Evolutionary conservation across 257 asterid species (phyloP), one percentile per base, ranked within the genome.

Genomic region (Ehretia macrophylla): DNA sequence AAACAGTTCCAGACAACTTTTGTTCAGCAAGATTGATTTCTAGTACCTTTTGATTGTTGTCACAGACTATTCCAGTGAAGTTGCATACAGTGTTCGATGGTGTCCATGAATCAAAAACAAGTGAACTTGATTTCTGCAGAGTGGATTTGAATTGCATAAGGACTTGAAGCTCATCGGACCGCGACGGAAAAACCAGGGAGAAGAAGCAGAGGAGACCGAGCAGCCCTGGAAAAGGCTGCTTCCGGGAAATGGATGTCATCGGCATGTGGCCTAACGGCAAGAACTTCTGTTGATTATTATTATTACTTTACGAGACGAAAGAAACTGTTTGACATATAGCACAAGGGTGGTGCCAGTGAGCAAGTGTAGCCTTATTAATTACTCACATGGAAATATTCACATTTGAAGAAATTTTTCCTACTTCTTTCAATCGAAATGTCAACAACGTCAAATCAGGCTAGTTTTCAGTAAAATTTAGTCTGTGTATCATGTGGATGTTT

Each of bases 11-110:
- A 0, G 78, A 40, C 45, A 78, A 10, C 5, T 62, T 62, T 22
- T 71, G 58, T 0, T 32, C 32, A 10, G 79, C 46, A 39, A 78
- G 84, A 63, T 71, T 71, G 72, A 78, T 68, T 72, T 78, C 84
- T 38, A 16, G 62, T 48, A 75, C 84, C 51, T 54, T 63, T 18
- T 56, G 58, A 39, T 50, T 68, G 0, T 69, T 59, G 46, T 74
- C 62, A 60, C 83, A 77, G 20, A 37, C 45, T 51, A 77, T 44
- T 8, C 83, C 83, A 1, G 68, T 70, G 65, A 73, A 77, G 44
- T 67, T 70, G 68, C 83, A 74, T 18, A 68, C 57, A 12, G 17
- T 18, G 14, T 42, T 44, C 0, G 54, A 61, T 51, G 23, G 17
- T 3, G 32, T 67, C 83, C 83, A 77, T 51, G 77, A 19, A 56